Evolutionary conservation across 148 eudicot genomes (phyloP), one percentile per base, ranked within the genome.

Genomic region (Persicaria tinctoria): DNA sequence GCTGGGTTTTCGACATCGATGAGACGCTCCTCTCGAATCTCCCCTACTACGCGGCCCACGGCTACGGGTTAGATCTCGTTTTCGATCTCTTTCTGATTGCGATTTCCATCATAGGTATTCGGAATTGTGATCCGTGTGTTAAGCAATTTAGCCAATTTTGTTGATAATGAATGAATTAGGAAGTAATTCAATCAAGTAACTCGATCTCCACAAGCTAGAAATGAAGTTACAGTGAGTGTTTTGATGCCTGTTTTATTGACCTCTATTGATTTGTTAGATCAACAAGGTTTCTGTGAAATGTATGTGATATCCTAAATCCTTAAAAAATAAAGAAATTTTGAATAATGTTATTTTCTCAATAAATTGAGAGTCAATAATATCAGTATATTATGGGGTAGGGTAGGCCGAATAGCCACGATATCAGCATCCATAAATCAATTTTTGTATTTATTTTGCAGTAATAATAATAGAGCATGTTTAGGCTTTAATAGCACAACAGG

Each of bases 1-100:
- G 87, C 57, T 93, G 98, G 98, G 76, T 91, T 6, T 93, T 93
- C 70, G 98, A 93, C 76, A 83, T 93, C 62, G 98, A 93, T 45
- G 95, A 93, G 80, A 91, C 98, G 5, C 78, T 93, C 78, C 85
- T 91, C 11, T 82, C 89, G 0, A 90, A 91, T 75, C 46, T 86
- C 18, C 94, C 92, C 2, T 88, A 84, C 76, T 91, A 89, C 73
- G 80, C 75, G 4, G 72, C 3, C 50, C 84, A 85, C 73, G 93
- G 88, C 17, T 93, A 68, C 75, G 95, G 97, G 97, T 91, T 32
- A 77, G 81, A 77, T n/a, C 10, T 66, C 13, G 10, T 8, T 63
- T 11, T 50, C 18, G 13, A 14, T 2, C 56, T 14, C 12, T 6
- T 59, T 59, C 23, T 20, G 38, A 6, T 32, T 59, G 20, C 23